Base-by-base conservation (phyloP, 306 rosid species). In the Vigna hirtella region DNA sequence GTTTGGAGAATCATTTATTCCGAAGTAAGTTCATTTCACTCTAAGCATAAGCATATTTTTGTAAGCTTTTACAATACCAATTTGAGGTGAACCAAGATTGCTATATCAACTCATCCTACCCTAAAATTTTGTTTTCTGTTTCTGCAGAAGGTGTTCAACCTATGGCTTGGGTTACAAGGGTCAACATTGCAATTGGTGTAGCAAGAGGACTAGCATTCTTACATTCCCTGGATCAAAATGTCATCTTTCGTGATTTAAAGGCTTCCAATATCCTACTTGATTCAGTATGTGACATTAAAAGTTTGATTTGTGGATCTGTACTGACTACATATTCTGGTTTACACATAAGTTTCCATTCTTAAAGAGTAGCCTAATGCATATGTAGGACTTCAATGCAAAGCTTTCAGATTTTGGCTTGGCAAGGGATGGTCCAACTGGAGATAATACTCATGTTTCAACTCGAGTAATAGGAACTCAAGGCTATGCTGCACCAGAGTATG, bases 351-450 rank as follows among this genome's bases (percentile, higher is more conserved):
- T 59, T 40, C 68, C 61, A 48, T 76, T 62, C 84, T 77, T 66
- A 87, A 32, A 74, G 58, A 72, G 66, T 8, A 47, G 66, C 58
- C 68, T 59, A 42, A 36, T 51, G 32, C 45, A 59, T 80, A n/a
- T 83, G 73, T 34, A 95, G 98, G 97, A 92, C 85, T 95, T 95
- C 88, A 87, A 77, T 57, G 93, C 95, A 16, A 91, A 81, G 78
- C 98, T 95, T 76, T 92, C 97, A 0, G 98, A 92, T 87, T 95
- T 95, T 47, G 97, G 97, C 36, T 86, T 92, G 81, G 98, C 98
- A 72, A 91, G 97, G 75, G 98, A 95, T 81, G 97, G 98, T 49
- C 97, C 98, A 20, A 95, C 97, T 3, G 97, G 98, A 47, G 98
- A 94, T 76, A 92, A 94, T 65, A 92, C 98, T 79, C 97, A 92